Base-by-base conservation (phyloP, 306 rosid species). In the Oemleria cerasiformis region DNA sequence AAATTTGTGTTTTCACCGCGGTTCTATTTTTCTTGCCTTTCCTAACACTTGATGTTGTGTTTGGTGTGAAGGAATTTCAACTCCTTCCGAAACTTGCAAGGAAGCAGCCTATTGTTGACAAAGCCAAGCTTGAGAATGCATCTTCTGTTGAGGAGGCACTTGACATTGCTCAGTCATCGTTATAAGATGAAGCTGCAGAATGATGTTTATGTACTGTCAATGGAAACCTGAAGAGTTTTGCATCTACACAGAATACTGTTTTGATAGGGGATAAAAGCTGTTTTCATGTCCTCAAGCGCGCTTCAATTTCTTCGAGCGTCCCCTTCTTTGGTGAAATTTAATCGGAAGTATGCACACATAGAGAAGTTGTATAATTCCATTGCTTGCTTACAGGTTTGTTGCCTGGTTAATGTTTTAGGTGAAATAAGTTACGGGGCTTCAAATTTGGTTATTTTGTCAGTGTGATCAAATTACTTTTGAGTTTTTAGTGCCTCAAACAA, bases 31-130 rank as follows among this genome's bases (percentile, higher is more conserved):
- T n/a, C 48, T 17, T 51, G 30, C 19, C 7, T 61, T 12, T 50
- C 38, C 56, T 40, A 0, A 44, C 55, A 43, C 65, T 39, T 45
- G 16, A 47, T 73, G 53, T 65, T 43, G 30, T 69, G 25, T 49
- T 25, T 25, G 30, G 30, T 65, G 16, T 73, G 23, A 65, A 91
- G 98, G 95, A 94, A 83, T 89, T 94, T 76, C 83, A 89, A 87
- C 94, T 94, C 50, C 94, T 94, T 78, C 96, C 98, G 40, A 76
- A 83, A 80, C 90, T 91, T 30, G 97, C 95, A 21, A 84, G 92
- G 81, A 82, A 81, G 62, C 96, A 94, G 82, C 96, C 97, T 47
- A 5, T 63, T 23, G 82, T 91, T 57, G 95, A 94, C 53, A 91
- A 80, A 79, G 84, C 91, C 77, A 86, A 84, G 79, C 97, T 94